phyloP scores from a whole-genome alignment of 441 rosid species.

The Gossypium laxum region DNA sequence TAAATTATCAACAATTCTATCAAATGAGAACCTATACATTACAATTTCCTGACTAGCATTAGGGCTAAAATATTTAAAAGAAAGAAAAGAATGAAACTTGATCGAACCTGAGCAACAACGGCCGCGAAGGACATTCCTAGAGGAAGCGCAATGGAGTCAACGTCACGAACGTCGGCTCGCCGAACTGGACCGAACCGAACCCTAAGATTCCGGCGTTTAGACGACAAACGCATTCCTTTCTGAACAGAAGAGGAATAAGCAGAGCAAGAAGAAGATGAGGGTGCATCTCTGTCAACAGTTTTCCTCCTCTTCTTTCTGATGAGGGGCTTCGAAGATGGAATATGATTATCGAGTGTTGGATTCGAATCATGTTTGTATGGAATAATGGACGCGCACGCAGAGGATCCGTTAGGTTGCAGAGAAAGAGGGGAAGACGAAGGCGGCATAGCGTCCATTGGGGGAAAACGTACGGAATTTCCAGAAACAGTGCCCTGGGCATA shows the following conservation, averaged over 20 bases:
- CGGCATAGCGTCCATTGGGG: constrained; percentile 9
- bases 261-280: constrained; percentile 30
- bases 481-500: background rate
- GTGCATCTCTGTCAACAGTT: constrained; percentile 17
- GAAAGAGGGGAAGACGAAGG: constrained; percentile 14
- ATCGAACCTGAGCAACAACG: constrained; percentile 66
- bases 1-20: background rate
- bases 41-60: background rate
- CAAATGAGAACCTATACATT: background rate
- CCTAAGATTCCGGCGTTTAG: constrained; percentile 35
- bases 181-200: constrained; percentile 34
- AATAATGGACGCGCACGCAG: background rate
- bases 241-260: constrained; percentile 22
- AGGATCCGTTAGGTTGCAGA: background rate
- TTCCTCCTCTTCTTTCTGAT: constrained; percentile 24
- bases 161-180: constrained; percentile 26
- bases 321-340: background rate
- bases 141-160: constrained; percentile 70
- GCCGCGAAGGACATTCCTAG: constrained; percentile 93
- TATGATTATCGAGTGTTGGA: constrained; percentile 2
- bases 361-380: constrained; percentile 20
- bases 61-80: background rate
- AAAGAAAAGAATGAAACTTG: constrained; percentile 19
- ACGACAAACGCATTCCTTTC: constrained; percentile 24
- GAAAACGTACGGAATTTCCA: background rate